Evolutionary conservation across 805 yeast species (phyloP), one percentile per base, ranked within the genome.

Genomic region (Pichia insulana): DNA sequence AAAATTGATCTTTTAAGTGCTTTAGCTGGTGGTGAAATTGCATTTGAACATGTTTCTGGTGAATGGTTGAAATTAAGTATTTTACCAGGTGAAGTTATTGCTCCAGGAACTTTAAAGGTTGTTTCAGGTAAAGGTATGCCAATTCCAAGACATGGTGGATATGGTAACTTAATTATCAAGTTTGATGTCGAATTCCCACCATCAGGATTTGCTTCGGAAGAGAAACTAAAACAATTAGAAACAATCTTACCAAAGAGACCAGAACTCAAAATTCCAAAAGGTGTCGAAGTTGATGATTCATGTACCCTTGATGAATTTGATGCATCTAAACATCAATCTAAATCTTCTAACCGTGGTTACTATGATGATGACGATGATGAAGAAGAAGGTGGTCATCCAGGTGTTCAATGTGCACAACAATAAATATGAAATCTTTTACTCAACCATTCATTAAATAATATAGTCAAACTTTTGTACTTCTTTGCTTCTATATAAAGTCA

Each of bases 41-140:
- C 83, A 30, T 70, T 92, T 61, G 74, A 88, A 70, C 97, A 90
- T 60, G 79, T 92, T 45, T 84, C 87, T 53, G 96, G 96, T 51
- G 96, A 88, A 56, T 87, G 79, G 74, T 69, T 90, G 58, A 86
- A 88, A 72, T 76, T 88, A 45, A 70, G 75, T 31, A 78, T 89
- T 49, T 68, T 83, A 40, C 92, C 97, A 42, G 97, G 97, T 62
- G 96, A 90, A 68, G 88, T 90, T 47, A 83, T 92, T 50, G 57
- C 88, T 27, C 97, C 97, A 40, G 95, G 85, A 50, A 62, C 70
- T 34, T 69, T 80, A 55, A 89, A 87, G 68, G 87, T 87, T 42
- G 69, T 92, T 50, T 87, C 83, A 54, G 86, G 80, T 56, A 89
- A 90, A 67, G 99, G 99, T 79, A 92, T 92, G 98, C 99, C 98